Evolutionary conservation across 352 stramenopile species (phyloP).

Genomic region (Phytophthora palmivora): DNA sequence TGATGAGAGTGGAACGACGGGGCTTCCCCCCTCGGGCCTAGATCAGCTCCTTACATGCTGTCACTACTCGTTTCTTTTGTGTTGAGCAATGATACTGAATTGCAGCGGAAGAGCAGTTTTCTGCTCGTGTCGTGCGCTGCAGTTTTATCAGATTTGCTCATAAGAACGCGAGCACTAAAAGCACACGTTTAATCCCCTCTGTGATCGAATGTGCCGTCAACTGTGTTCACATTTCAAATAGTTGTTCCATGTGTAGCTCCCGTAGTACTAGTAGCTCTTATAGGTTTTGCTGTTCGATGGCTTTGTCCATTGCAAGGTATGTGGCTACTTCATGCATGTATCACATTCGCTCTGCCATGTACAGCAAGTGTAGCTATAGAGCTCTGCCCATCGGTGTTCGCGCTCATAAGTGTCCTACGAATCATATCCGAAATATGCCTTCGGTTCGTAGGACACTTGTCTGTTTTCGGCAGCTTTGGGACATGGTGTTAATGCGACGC

Average conservation of each 20-base stretch:
- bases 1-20: constrained; percentile 82
- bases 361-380: no score
- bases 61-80: background rate
- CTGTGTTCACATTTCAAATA: constrained; percentile 65
- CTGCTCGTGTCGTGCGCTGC: constrained; percentile 51
- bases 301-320: no score
- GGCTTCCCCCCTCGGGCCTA: constrained; percentile 53
- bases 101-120: constrained; percentile 53
- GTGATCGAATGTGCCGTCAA: constrained; percentile 89
- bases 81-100: constrained; percentile 82
- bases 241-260: no score
- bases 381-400: no score
- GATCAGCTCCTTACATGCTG: constrained; percentile 80
- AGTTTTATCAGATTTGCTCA: constrained; percentile 88
- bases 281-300: no score
- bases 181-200: constrained; percentile 79
- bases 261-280: no score
- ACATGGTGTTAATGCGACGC: constrained; percentile 1
- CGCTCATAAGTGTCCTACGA: constrained; percentile 1
- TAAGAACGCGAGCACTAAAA: constrained; percentile 87
- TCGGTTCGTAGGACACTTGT: no score
- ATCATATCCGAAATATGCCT: no score
- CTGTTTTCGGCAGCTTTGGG: background rate
- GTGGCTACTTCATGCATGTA: no score
- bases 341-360: no score